Base-by-base conservation (phyloP, 768 basidiomycete genomes). In the Pisolithus sp. region DNA sequence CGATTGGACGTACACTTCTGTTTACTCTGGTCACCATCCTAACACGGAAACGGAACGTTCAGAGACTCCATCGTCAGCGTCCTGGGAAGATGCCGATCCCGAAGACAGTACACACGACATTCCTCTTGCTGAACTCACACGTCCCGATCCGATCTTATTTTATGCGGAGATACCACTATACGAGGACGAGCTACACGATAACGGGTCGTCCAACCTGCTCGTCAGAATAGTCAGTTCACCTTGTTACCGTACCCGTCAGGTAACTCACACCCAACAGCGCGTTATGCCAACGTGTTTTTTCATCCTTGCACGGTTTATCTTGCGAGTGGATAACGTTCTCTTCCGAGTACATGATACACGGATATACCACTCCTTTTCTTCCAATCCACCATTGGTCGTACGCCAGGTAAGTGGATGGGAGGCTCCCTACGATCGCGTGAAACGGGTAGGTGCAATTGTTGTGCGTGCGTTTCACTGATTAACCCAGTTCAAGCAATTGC, bases 1-100 rank as follows among this genome's bases (percentile, higher is more conserved):
- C 67, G 96, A 99, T 63, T 98, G 96, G 96, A 99, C 96, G 10
- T 98, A 96, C 66, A 96, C 94, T 2, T 90, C 93, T 2, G 82
- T 78, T 3, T 93, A 97, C 58, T 60, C 82, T 0, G 96, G 95
- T 0, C 82, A 86, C 57, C 58, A 55, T 18, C 51, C 47, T 20
- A 30, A 47, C 12, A 21, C 17, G 9, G 42, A 18, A 5, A 15
- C 26, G 4, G 41, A 55, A 7, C 34, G 28, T 5, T 12, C 30
- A 2, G 45, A 47, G 15, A 38, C 18, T 51, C 36, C 53, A 45
- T 9, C 46, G n/a, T 53, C 58, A 3, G 57, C 62, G 31, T 51
- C 57, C 2, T 88, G 86, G 85, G 63, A 53, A 18, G 65, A 77
- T 24, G 81, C 82, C 4, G 80, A 89, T 57, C 69, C 78, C 1